phyloP scores from a whole-genome alignment of 2,329 filamentous ascomycete genomes.

The Cercospora sojina region DNA sequence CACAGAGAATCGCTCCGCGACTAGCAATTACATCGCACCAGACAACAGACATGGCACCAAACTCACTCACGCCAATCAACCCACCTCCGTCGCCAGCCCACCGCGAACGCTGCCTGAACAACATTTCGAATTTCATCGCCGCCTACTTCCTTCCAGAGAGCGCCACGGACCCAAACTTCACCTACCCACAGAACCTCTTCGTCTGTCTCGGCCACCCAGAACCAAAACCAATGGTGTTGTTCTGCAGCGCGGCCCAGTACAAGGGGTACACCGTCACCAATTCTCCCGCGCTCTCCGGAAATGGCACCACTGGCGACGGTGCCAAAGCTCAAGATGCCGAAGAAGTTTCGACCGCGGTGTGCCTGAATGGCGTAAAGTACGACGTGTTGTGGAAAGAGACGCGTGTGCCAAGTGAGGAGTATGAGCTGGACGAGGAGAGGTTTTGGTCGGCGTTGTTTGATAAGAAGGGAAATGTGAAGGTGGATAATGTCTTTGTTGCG shows the following conservation, averaged over 20 bases:
- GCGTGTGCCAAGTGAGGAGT: background rate
- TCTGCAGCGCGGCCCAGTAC: slow-evolving; percentile 1
- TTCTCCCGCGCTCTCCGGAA: background rate
- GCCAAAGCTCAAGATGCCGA: background rate
- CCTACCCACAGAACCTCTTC: background rate
- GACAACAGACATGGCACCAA: background rate
- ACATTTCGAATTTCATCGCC: background rate
- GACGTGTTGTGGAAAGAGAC: slow-evolving; percentile 3
- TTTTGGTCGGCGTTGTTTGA: slow-evolving; percentile 7
- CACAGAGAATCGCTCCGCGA: background rate
- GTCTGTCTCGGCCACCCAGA: slow-evolving; percentile 3
- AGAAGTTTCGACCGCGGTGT: background rate
- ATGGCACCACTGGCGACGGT: background rate
- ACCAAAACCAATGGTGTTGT: background rate
- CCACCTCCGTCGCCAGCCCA: background rate
- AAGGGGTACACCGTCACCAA: background rate
- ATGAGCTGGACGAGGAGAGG: background rate
- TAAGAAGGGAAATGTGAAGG: background rate
- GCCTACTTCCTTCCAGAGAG: background rate
- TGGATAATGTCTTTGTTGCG: background rate
- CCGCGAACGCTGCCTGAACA: slow-evolving; percentile 1
- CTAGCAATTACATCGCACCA: background rate
- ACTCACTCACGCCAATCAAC: background rate
- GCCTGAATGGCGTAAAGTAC: slow-evolving; percentile 2
- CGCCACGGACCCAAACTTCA: background rate